Evolutionary conservation across 78 protist genomes (phyloP).

Genomic region (Dictyostelium citrinum): DNA sequence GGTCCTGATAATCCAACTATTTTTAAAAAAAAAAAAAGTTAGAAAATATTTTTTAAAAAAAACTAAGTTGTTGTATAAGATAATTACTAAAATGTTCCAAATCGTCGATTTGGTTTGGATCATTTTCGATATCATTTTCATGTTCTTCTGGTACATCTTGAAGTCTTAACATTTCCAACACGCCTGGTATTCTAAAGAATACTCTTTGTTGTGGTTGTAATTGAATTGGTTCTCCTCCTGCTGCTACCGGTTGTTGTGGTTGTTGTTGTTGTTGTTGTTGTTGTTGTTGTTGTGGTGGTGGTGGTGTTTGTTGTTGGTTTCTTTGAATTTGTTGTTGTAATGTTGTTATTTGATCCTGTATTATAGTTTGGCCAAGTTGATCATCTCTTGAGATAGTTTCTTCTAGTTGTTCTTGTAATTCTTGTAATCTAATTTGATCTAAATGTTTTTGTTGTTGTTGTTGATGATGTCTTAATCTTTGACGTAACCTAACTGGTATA

Average conservation of each 20-base stretch:
- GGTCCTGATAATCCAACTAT: constrained; percentile 70
- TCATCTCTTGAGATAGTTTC: neutral
- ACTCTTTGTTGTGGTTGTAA: neutral
- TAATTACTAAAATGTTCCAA: constrained; percentile 26
- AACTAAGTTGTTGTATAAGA: neutral
- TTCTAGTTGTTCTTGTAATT: neutral
- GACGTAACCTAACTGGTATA: neutral
- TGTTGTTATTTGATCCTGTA: neutral
- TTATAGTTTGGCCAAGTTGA: neutral
- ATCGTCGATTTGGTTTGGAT: constrained; percentile 29
- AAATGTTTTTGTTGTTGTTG: constrained; percentile 6
- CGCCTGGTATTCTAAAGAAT: constrained; percentile 57
- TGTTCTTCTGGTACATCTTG: constrained; percentile 16
- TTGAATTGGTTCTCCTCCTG: neutral
- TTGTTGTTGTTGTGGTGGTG: neutral
- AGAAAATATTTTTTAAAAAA: neutral
- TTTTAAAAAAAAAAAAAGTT: neutral
- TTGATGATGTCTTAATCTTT: constrained; percentile 1
- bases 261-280: constrained; percentile 20
- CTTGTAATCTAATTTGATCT: neutral
- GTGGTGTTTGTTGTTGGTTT: neutral
- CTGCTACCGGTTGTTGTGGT: neutral
- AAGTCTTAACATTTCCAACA: constrained; percentile 23
- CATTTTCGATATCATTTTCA: constrained; percentile 12
- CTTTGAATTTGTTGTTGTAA: neutral